Evolutionary conservation across 768 basidiomycete species (phyloP).

Genomic region (Boletus rubescentipes): DNA sequence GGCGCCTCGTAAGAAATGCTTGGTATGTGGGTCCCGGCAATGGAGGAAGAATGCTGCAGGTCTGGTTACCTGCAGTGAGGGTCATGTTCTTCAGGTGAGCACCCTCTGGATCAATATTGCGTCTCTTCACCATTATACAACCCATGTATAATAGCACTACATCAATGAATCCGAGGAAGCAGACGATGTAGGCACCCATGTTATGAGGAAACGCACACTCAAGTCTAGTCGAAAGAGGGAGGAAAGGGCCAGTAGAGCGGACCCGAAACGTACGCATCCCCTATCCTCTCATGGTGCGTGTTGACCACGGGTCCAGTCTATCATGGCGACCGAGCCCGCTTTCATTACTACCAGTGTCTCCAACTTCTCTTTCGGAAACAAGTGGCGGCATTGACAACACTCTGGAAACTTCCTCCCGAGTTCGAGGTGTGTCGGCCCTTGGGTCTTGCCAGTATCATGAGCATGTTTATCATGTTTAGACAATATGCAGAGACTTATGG

Average conservation of each 20-base stretch:
- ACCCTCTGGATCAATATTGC: neutral
- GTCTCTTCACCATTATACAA: neutral
- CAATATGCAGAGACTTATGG: conserved; percentile 81
- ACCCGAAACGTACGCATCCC: conserved; percentile 54
- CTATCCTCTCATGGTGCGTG: neutral
- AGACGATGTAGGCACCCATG: conserved; percentile 61
- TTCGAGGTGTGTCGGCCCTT: conserved; percentile 60
- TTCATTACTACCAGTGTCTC: conserved; percentile 79
- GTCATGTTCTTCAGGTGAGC: conserved; percentile 83
- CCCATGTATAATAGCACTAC: conserved; percentile 57
- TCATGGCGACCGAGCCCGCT: conserved; percentile 75
- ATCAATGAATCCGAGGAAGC: conserved; percentile 75
- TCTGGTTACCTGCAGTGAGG: conserved; percentile 83
- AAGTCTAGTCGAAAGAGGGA: conserved; percentile 58
- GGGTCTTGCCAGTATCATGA: neutral
- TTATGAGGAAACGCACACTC: conserved; percentile 62
- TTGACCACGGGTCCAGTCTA: conserved; percentile 58
- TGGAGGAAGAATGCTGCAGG: conserved; percentile 90
- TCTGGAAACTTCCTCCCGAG: conserved; percentile 76
- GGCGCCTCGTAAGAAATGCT: conserved; percentile 66
- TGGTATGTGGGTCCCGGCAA: conserved; percentile 76
- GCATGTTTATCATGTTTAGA: conserved; percentile 39
- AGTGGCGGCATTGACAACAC: conserved; percentile 50
- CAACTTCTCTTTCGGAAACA: conserved; percentile 78
- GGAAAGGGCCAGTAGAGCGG: conserved; percentile 46